Evolutionary conservation across 768 basidiomycete genomes (phyloP), one percentile per base, ranked within the genome.

Genomic region (Strobilomyces dryophilus): DNA sequence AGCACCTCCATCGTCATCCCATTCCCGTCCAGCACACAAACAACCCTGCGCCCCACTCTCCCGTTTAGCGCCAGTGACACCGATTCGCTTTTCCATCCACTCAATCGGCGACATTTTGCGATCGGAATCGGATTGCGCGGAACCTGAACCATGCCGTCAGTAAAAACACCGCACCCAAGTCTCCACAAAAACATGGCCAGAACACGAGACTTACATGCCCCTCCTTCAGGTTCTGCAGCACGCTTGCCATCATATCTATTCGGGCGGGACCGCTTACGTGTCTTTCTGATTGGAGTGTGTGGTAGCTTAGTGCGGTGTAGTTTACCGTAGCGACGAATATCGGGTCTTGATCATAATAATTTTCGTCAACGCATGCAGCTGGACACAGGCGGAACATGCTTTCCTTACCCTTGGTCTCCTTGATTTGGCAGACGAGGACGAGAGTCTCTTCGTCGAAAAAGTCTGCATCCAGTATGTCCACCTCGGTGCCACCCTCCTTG

Each of bases 381-480:
- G 14, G 39, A 51, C 26, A 32, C 49, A 49, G 12, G 66, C 61
- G 55, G 62, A 61, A 62, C 53, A 24, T 55, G 52, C 39, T 31
- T 43, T 41, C 49, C 81, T 72, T 66, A 85, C 85, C 78, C 63
- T 74, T 65, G 51, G 64, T 67, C 53, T 69, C 71, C 52, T 72
- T 72, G 64, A 69, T 67, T 67, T 78, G 80, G 71, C 80, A 85
- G 54, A 88, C 77, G 56, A 89, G 73, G 59, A 89, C 76, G 54
- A 89, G 65, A 62, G 68, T 73, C 66, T 83, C 79, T 60, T 89
- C 84, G 73, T 92, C 89, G 68, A 92, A 89, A 71, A 91, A 91
- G 51, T 89, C 85, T 40, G 73, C 77, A 61, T 85, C 84, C 65
- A 89, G 65, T 42, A 89, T 60, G 54, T 83, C 76, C 61, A 83